Percentiles rank a stretch among this genome's conserved stretches.
These are phyloP conservation scores for Moringa oleifera DNA, from an alignment of 345 rosid genomes.

Conservation along the genomic window DNA sequence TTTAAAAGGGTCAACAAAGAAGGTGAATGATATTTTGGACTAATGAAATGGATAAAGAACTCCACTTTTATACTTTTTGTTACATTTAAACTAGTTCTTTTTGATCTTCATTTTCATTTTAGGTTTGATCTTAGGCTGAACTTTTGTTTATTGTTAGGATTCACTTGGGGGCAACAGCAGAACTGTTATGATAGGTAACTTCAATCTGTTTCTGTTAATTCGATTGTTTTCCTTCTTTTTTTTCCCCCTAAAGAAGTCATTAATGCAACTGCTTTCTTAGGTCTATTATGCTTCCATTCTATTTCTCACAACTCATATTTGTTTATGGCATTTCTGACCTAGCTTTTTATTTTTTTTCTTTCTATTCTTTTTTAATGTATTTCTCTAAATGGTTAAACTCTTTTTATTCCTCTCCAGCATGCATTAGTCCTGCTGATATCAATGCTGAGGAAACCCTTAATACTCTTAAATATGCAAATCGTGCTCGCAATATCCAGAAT, in stretches of 20 bases:
- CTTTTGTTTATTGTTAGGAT: slow-evolving; percentile 46
- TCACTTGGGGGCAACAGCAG: slow-evolving; percentile 99
- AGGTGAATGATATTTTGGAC: slow-evolving; percentile 4
- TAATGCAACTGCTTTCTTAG: neutral
- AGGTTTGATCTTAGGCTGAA: neutral
- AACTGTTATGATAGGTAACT: slow-evolving; percentile 95
- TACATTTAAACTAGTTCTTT: no score
- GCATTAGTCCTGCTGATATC: slow-evolving; percentile 98
- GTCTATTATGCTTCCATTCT: neutral
- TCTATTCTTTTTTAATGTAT: no score
- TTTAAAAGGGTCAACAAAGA: neutral
- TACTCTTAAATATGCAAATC: slow-evolving; percentile 96
- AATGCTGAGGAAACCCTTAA: slow-evolving; percentile 98
- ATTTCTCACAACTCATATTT: no score
- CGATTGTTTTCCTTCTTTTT: neutral
- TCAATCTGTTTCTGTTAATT: neutral
- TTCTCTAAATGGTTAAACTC: neutral
- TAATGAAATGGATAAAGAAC: neutral
- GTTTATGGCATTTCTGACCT: no score
- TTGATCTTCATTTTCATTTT: neutral
- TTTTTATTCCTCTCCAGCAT: slow-evolving; percentile 44
- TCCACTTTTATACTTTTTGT: neutral
- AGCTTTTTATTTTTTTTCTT: neutral
- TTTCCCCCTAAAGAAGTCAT: no score
- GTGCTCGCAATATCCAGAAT: slow-evolving; percentile 95